phyloP scores from a whole-genome alignment of 1,284 basidiomycete species.

The Lentinula novae-zelandiae region DNA sequence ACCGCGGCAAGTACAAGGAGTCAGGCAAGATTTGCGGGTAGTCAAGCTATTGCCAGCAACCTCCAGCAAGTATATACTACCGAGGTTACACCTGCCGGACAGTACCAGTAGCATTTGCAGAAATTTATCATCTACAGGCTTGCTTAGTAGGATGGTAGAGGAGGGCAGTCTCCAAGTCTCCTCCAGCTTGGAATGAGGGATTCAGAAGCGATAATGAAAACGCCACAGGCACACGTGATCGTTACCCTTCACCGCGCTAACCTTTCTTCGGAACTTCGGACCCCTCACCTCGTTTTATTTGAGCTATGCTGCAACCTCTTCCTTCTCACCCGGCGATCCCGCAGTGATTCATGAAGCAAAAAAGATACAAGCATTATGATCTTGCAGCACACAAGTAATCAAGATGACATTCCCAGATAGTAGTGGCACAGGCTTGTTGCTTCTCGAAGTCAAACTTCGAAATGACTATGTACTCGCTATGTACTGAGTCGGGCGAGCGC shows the following conservation, averaged over 20 bases:
- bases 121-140: too few relatives aligned
- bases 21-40: too few relatives aligned
- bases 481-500: background rate
- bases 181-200: too few relatives aligned
- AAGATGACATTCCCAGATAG: background rate
- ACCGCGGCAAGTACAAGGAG: too few relatives aligned
- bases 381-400: background rate
- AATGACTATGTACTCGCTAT: background rate
- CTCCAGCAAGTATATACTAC: too few relatives aligned
- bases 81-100: too few relatives aligned
- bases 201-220: background rate
- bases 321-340: background rate
- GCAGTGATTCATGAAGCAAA: background rate
- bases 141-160: too few relatives aligned
- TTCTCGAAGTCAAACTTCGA: background rate
- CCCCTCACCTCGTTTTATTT: background rate
- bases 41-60: too few relatives aligned
- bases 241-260: background rate
- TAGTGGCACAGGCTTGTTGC: background rate
- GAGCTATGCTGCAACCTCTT: background rate
- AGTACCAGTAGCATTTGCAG: too few relatives aligned
- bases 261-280: background rate
- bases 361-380: background rate
- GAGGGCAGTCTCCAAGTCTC: too few relatives aligned
- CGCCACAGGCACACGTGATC: background rate